phyloP scores from a whole-genome alignment of 306 rosid species.

The Vachellia pachyceras region DNA sequence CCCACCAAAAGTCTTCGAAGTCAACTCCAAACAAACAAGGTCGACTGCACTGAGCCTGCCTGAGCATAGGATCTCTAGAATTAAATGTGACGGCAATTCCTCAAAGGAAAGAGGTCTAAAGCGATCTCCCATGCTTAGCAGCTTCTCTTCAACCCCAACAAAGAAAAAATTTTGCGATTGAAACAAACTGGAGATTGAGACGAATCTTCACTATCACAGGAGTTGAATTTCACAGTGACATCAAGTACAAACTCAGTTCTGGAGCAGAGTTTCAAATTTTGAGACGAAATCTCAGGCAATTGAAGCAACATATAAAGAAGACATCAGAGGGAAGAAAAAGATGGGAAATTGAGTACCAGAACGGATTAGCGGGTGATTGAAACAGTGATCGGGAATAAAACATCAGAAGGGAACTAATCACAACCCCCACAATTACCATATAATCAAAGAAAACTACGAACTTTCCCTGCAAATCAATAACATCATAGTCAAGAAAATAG shows the following conservation, averaged over 20 bases:
- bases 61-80: conserved; percentile 73
- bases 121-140: conserved; percentile 54
- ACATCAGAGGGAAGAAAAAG: conserved; percentile 74
- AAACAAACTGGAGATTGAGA: conserved; percentile 29
- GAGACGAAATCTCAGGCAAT: conserved; percentile 64
- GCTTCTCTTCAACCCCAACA: conserved; percentile 30
- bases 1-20: conserved; percentile 70
- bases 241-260: conserved; percentile 30
- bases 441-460: conserved; percentile 35
- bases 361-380: conserved; percentile 58
- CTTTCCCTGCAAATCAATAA: conserved; percentile 43
- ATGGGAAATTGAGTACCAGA: conserved; percentile 69
- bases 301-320: conserved; percentile 72
- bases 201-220: not conserved
- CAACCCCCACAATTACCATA: conserved; percentile 41
- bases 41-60: conserved; percentile 75
- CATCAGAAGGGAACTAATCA: conserved; percentile 75
- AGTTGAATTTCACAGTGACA: conserved; percentile 32
- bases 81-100: conserved; percentile 78
- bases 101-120: conserved; percentile 51
- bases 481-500: not conserved
- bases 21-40: conserved; percentile 79
- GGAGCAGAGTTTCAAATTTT: conserved; percentile 53
- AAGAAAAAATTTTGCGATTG: conserved; percentile 27
- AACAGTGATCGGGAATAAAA: conserved; percentile 68